A percentile compares a stretch with the other conserved stretches of the same genome.
phyloP scores from a whole-genome alignment of 169 alveolate genomes.

The Plasmodium sp. region DNA sequence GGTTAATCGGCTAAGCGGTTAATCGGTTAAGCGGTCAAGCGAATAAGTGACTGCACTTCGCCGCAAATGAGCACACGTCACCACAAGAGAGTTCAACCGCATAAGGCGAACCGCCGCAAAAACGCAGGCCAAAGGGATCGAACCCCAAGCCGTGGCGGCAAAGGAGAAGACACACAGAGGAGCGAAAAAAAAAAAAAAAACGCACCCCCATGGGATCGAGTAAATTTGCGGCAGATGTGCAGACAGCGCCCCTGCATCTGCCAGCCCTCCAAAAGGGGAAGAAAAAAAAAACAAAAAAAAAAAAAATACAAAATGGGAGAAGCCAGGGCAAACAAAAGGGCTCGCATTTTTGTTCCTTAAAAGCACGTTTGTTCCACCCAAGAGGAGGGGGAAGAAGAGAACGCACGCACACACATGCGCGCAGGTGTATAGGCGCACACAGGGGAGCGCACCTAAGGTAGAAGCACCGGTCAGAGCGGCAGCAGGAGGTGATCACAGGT shows the following conservation, averaged over 20 bases:
- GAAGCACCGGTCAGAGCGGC: not conserved
- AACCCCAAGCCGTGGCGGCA: not conserved
- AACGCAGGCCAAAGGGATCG: not conserved
- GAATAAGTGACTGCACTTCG: not conserved
- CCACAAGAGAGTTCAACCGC: not conserved
- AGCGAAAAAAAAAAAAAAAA: conserved; percentile 3
- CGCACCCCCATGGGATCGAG: not conserved
- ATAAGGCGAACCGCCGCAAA: not conserved
- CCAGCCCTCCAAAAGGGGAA: not conserved
- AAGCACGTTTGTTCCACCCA: not conserved
- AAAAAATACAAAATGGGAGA: not conserved
- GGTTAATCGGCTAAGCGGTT: no score
- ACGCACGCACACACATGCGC: not conserved
- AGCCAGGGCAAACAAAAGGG: not conserved
- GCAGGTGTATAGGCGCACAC: not conserved
- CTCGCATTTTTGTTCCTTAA: not conserved
- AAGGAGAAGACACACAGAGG: not conserved
- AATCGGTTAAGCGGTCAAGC: no score
- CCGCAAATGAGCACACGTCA: not conserved
- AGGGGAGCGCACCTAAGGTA: not conserved
- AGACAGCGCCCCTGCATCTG: not conserved
- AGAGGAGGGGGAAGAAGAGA: not conserved
- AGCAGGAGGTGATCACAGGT: not conserved
- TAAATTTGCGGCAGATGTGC: not conserved
- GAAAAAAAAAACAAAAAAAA: no score